These are phyloP conservation scores for Rhizophora apiculata DNA, from an alignment of 345 rosid genomes.

Conservation along the genomic window DNA sequence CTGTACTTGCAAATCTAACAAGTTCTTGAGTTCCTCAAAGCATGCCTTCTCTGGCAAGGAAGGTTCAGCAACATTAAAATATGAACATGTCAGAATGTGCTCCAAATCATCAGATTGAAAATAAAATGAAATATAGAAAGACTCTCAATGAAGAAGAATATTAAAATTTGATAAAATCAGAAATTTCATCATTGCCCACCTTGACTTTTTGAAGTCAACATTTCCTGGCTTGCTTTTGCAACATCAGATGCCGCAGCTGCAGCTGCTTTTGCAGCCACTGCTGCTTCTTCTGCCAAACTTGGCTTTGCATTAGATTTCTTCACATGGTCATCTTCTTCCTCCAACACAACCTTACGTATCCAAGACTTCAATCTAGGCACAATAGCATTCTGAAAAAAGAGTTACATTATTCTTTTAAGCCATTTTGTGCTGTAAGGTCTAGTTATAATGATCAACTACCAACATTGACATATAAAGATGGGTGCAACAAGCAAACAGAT, in stretches of 20 bases:
- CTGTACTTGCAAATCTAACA: slow-evolving; percentile 68
- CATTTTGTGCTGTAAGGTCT: background rate
- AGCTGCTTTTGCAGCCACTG: slow-evolving; percentile 89
- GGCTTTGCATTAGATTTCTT: slow-evolving; percentile 52
- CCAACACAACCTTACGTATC: slow-evolving; percentile 72
- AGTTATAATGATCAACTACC: background rate
- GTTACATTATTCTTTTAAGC: slow-evolving; percentile 14
- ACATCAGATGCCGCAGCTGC: slow-evolving; percentile 88
- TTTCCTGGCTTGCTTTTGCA: slow-evolving; percentile 83
- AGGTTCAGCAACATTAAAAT: slow-evolving; percentile 7
- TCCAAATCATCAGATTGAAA: slow-evolving; percentile 12
- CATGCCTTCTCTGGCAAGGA: slow-evolving; percentile 56
- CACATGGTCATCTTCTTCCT: slow-evolving; percentile 60
- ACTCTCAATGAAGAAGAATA: background rate
- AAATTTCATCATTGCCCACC: slow-evolving; percentile 34
- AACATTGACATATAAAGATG: background rate
- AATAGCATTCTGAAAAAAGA: slow-evolving; percentile 61
- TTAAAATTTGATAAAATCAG: background rate
- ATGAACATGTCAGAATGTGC: slow-evolving; percentile 5
- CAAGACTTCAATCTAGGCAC: slow-evolving; percentile 80
- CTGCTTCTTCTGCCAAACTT: slow-evolving; percentile 84
- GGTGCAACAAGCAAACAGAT: slow-evolving; percentile 7
- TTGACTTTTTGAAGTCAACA: slow-evolving; percentile 62
- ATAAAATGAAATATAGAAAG: background rate
- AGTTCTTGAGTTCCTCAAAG: slow-evolving; percentile 57